Evolutionary conservation across 192 early-diverging fungal species (phyloP).

Genomic region (Chytriomyces sp.): DNA sequence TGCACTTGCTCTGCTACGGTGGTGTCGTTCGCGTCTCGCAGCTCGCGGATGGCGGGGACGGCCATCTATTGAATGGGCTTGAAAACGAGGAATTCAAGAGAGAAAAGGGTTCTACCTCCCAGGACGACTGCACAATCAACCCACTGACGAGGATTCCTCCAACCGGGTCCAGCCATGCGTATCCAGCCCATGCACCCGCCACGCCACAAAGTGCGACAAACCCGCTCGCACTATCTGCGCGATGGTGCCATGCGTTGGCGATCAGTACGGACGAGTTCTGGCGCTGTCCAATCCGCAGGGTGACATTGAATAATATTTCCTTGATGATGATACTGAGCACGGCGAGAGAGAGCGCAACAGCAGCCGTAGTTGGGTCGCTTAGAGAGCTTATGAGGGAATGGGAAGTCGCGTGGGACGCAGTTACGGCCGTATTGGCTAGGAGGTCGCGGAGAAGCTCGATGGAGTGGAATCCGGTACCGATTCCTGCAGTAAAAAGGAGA

Average conservation of each 20-base stretch:
- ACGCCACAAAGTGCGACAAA: slow-evolving; percentile 75
- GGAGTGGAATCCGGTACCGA: slow-evolving; percentile 69
- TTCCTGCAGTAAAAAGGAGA: slow-evolving; percentile 66
- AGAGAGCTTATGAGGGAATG: slow-evolving; percentile 22
- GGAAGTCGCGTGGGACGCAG: neutral
- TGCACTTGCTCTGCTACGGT: slow-evolving; percentile 32
- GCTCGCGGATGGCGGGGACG: slow-evolving; percentile 55
- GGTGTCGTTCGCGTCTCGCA: slow-evolving; percentile 52
- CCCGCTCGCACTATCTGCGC: slow-evolving; percentile 73
- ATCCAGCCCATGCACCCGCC: slow-evolving; percentile 69
- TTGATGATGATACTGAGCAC: slow-evolving; percentile 69
- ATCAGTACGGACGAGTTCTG: slow-evolving; percentile 72
- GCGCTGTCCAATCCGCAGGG: slow-evolving; percentile 63
- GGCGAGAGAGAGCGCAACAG: slow-evolving; percentile 74
- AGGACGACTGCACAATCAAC: slow-evolving; percentile 17
- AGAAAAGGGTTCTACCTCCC: neutral
- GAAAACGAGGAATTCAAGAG: slow-evolving; percentile 5
- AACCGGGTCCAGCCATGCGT: slow-evolving; percentile 72
- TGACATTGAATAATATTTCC: slow-evolving; percentile 74
- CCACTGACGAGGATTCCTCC: slow-evolving; percentile 75
- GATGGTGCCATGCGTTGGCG: slow-evolving; percentile 89
- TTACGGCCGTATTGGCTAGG: slow-evolving; percentile 8
- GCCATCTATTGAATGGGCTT: slow-evolving; percentile 47
- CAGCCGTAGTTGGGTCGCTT: slow-evolving; percentile 48
- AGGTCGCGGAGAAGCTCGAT: slow-evolving; percentile 54